phyloP scores from a whole-genome alignment of 192 early-diverging fungal genomes.

The Backusella liffmaniae region DNA sequence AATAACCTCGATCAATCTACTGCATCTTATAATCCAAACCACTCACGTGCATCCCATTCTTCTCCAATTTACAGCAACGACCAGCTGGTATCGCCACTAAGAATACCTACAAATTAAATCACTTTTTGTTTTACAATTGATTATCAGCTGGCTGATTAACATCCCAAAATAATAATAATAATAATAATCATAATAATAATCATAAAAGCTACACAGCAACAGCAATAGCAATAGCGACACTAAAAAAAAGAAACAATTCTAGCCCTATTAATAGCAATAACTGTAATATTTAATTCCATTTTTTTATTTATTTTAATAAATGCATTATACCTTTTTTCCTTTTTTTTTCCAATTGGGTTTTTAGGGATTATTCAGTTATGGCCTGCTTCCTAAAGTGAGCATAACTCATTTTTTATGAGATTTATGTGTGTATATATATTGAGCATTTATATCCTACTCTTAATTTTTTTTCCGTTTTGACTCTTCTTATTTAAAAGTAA shows the following conservation, averaged over 20 bases:
- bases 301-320: slow-evolving; percentile 1
- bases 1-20: neutral
- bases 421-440: neutral
- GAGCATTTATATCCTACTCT: neutral
- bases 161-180: neutral
- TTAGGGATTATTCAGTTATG: neutral
- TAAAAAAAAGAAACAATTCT: neutral
- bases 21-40: slow-evolving; percentile 2
- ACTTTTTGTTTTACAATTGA: neutral
- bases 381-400: neutral
- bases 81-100: neutral
- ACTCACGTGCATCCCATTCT: neutral
- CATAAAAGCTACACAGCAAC: neutral
- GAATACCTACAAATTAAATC: neutral
- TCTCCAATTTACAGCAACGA: slow-evolving; percentile 1
- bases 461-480: neutral
- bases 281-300: neutral
- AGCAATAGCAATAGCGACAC: neutral
- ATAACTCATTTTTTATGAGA: neutral
- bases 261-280: neutral
- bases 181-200: neutral
- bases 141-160: neutral
- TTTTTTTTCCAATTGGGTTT: neutral
- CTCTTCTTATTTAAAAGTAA: neutral
- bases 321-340: neutral